phyloP scores from a whole-genome alignment of 371 early-diverging fungal species.

The Apophysomyces variabilis region DNA sequence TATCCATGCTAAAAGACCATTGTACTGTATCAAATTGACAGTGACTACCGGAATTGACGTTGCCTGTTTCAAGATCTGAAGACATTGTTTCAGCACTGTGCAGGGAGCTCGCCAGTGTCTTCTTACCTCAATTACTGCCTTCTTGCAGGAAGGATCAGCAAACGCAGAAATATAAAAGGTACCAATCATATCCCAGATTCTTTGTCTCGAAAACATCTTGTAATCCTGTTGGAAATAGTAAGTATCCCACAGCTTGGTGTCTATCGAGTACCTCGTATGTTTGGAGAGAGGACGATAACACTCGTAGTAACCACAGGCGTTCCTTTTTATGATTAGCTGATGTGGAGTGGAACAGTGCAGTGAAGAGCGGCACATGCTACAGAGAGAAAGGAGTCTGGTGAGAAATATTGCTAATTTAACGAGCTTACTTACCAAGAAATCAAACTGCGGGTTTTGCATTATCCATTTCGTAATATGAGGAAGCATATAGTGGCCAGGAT shows the following conservation, averaged over 20 bases:
- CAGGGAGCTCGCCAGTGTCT: too few relatives aligned
- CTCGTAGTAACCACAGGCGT: slow-evolving; percentile 74
- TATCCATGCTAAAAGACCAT: slow-evolving; percentile 66
- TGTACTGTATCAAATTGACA: slow-evolving; percentile 57
- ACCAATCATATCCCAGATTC: slow-evolving; percentile 69
- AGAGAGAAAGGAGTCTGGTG: neutral
- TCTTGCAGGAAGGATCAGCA: slow-evolving; percentile 58
- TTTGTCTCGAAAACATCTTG: slow-evolving; percentile 68
- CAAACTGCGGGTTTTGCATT: slow-evolving; percentile 70
- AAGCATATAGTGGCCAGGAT: slow-evolving; percentile 79
- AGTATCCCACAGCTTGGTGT: neutral
- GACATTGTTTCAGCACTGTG: neutral
- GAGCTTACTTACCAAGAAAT: slow-evolving; percentile 61
- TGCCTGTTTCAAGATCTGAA: slow-evolving; percentile 61
- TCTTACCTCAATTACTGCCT: slow-evolving; percentile 39
- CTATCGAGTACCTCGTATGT: slow-evolving; percentile 32
- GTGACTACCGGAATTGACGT: slow-evolving; percentile 54
- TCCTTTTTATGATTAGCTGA: slow-evolving; percentile 68
- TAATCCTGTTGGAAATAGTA: slow-evolving; percentile 55
- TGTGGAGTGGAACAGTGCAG: slow-evolving; percentile 65
- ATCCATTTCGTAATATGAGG: slow-evolving; percentile 76
- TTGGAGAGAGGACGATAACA: slow-evolving; percentile 59
- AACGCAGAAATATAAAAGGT: slow-evolving; percentile 69
- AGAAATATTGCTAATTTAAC: neutral
- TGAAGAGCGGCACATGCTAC: slow-evolving; percentile 83